phyloP scores from a whole-genome alignment of 345 rosid species.

The Lagerstroemia speciosa region DNA sequence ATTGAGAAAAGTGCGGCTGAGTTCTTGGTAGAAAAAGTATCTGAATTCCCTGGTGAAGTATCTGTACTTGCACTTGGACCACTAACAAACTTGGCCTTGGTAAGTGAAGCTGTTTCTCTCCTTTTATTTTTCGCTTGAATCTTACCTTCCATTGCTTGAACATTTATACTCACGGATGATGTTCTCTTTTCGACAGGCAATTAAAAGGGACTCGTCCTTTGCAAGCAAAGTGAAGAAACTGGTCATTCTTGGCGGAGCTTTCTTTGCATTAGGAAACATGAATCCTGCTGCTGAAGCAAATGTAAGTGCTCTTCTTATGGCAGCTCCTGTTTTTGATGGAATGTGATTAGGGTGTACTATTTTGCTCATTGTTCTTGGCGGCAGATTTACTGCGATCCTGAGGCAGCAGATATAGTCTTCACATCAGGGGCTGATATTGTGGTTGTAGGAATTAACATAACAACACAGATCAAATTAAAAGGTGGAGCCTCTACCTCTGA shows the following conservation, averaged over 20 bases:
- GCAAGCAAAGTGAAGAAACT: constrained; percentile 86
- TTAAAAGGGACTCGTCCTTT: constrained; percentile 79
- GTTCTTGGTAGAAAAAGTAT: constrained; percentile 67
- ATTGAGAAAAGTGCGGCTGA: constrained; percentile 63
- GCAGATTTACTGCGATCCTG: constrained; percentile 91
- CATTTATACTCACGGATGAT: neutral
- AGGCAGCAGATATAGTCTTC: constrained; percentile 92
- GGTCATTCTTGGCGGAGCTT: constrained; percentile 85
- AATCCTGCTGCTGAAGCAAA: constrained; percentile 97
- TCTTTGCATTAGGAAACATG: constrained; percentile 88
- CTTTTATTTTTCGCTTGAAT: neutral
- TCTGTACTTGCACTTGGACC: constrained; percentile 93
- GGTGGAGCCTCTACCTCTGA: constrained; percentile 31
- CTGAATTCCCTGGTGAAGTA: constrained; percentile 77
- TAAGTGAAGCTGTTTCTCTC: constrained; percentile 18
- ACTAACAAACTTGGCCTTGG: constrained; percentile 79
- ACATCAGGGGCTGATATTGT: constrained; percentile 78
- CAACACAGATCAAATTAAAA: constrained; percentile 73
- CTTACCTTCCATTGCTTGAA: neutral
- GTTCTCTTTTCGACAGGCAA: constrained; percentile 43
- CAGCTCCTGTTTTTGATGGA: neutral
- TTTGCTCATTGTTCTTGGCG: neutral
- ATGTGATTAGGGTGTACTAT: neutral
- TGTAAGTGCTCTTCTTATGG: constrained; percentile 29
- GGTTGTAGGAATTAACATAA: constrained; percentile 85